phyloP scores from a whole-genome alignment of 352 stramenopile species.

The Phytophthora meadii region DNA sequence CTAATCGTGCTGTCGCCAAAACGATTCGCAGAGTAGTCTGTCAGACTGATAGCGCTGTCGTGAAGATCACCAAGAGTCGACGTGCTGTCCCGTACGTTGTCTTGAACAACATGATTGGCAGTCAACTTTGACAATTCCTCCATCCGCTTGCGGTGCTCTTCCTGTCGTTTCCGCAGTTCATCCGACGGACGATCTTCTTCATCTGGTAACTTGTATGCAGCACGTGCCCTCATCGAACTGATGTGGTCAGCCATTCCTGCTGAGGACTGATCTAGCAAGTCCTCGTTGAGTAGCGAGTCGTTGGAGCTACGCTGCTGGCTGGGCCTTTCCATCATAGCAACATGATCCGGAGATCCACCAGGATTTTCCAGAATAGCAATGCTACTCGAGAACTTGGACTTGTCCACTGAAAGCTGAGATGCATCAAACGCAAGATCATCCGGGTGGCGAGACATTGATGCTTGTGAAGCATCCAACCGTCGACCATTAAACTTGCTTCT shows the following conservation, averaged over 20 bases:
- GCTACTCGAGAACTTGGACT: conserved; percentile 38
- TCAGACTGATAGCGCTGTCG: conserved; percentile 42
- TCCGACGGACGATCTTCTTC: conserved; percentile 53
- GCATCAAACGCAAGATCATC: conserved; percentile 34
- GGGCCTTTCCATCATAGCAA: conserved; percentile 45
- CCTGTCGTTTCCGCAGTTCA: conserved; percentile 52
- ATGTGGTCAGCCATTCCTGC: conserved; percentile 53
- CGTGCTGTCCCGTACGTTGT: conserved; percentile 52
- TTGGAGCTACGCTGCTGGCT: conserved; percentile 38
- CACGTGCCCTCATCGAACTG: conserved; percentile 35
- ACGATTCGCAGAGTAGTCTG: conserved; percentile 22
- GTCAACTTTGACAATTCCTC: conserved; percentile 60
- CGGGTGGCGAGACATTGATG: conserved; percentile 7
- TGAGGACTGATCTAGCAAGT: conserved; percentile 52
- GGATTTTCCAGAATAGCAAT: conserved; percentile 38
- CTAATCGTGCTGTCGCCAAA: conserved; percentile 33
- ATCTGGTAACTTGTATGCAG: conserved; percentile 36
- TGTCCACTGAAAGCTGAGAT: conserved; percentile 36
- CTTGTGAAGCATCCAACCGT: conserved; percentile 20
- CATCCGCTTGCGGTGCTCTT: conserved; percentile 70
- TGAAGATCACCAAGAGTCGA: conserved; percentile 54
- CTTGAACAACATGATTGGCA: conserved; percentile 40
- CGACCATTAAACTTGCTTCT: conserved; percentile 16
- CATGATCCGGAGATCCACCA: conserved; percentile 28
- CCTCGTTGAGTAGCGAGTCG: conserved; percentile 46